Percentiles rank a stretch among this genome's conserved stretches.
These are phyloP conservation scores for Leptographium radiaticola DNA, from an alignment of 2,329 filamentous ascomycete genomes.

Conservation along the genomic window DNA sequence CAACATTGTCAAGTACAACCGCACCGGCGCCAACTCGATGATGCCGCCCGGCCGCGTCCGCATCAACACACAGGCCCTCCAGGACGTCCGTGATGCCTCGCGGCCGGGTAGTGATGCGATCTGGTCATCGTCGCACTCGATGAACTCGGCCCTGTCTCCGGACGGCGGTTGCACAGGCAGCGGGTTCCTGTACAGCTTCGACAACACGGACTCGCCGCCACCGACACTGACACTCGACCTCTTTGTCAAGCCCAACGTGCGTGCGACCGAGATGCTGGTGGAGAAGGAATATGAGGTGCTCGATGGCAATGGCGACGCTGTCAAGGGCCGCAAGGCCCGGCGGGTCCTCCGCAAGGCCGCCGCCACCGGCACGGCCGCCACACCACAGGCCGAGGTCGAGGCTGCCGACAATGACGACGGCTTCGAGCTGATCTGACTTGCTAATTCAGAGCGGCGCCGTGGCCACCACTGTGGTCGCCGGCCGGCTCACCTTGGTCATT, in stretches of 20 bases:
- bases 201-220: constrained; percentile 25
- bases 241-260: constrained; percentile 21
- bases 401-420: constrained; percentile 10
- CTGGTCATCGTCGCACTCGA: constrained; percentile 1
- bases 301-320: constrained; percentile 29
- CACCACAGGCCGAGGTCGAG: not conserved
- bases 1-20: constrained; percentile 26
- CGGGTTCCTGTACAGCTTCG: constrained; percentile 30
- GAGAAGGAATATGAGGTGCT: constrained; percentile 36
- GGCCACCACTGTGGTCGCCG: too few relatives aligned
- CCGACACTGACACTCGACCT: constrained; percentile 24
- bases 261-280: constrained; percentile 30
- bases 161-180: not conserved
- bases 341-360: constrained; percentile 23
- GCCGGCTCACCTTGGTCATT: too few relatives aligned
- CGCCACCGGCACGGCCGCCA: not conserved
- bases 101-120: not conserved
- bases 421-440: constrained; percentile 12
- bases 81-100: not conserved
- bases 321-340: constrained; percentile 30
- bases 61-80: constrained; percentile 9
- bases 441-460: not conserved
- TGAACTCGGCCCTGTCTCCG: constrained; percentile 8
- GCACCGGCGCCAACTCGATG: constrained; percentile 11
- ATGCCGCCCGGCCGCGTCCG: constrained; percentile 18